A percentile compares a stretch with the other conserved stretches of the same genome.
Conservation (phyloP, 1,284 basidiomycete genomes). For the Leccinum pachyderme region DNA sequence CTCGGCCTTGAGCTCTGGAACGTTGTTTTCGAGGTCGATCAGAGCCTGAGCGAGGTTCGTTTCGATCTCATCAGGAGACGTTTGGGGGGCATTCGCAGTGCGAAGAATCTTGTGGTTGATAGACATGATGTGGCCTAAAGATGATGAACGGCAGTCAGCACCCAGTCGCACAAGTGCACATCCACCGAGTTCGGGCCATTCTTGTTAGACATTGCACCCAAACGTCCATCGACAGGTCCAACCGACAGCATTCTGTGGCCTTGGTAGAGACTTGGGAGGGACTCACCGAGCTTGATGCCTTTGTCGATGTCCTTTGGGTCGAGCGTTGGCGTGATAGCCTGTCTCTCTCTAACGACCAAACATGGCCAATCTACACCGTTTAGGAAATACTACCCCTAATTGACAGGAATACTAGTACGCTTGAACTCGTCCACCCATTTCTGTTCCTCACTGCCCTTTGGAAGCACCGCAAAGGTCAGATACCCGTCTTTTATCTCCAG, state of each 20-base stretch:
- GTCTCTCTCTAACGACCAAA: constrained; percentile 27
- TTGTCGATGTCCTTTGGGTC: constrained; percentile 38
- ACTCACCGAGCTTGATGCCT: constrained; percentile 48
- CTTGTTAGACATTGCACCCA: constrained; percentile 18
- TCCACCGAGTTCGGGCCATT: constrained; percentile 47
- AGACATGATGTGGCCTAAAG: constrained; percentile 58
- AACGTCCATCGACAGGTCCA: constrained; percentile 8
- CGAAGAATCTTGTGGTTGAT: constrained; percentile 87
- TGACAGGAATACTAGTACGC: constrained; percentile 38
- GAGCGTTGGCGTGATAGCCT: constrained; percentile 8
- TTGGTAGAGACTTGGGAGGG: constrained; percentile 23
- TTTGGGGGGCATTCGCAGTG: constrained; percentile 92
- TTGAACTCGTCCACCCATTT: constrained; percentile 93
- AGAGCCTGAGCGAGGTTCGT: constrained; percentile 93
- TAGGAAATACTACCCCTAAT: constrained; percentile 17
- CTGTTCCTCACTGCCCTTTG: constrained; percentile 79
- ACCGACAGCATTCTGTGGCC: constrained; percentile 6
- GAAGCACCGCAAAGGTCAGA: constrained; percentile 81
- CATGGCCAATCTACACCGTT: constrained; percentile 27
- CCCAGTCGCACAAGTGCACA: constrained; percentile 38
- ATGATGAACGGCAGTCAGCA: constrained; percentile 40
- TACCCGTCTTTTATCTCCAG: constrained; percentile 86
- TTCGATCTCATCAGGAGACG: constrained; percentile 91
- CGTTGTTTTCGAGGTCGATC: constrained; percentile 97
- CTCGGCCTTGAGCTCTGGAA: constrained; percentile 97